phyloP scores from a whole-genome alignment of 1,284 basidiomycete genomes.

The Pseudozyma hubeiensis region DNA sequence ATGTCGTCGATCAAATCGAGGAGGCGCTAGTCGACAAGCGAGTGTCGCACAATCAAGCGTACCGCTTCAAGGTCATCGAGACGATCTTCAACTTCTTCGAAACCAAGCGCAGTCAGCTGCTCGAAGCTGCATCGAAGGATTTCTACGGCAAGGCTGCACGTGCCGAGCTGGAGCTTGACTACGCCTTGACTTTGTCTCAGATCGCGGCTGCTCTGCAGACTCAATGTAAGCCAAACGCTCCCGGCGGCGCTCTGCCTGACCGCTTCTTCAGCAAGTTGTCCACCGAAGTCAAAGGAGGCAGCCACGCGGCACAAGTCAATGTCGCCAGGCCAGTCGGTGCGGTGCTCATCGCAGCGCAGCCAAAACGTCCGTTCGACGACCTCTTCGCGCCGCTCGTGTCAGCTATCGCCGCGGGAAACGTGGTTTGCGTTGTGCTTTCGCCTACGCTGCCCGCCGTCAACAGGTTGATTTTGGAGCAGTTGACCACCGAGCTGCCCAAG shows the following conservation, averaged over 20 bases:
- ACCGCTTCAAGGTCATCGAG: constrained; percentile 21
- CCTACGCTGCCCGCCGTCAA: constrained; percentile 12
- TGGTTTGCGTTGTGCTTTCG: constrained; percentile 17
- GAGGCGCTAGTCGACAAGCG: constrained; percentile 15
- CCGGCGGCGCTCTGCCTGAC: constrained; percentile 2
- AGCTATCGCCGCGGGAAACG: constrained; percentile 14
- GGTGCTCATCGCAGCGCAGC: constrained; percentile 17
- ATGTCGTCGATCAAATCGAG: constrained; percentile 8
- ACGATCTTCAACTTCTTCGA: constrained; percentile 18
- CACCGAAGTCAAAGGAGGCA: background rate
- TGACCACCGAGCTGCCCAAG: constrained; percentile 10
- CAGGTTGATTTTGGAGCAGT: constrained; percentile 12
- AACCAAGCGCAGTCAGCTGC: constrained; percentile 4
- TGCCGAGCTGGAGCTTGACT: constrained; percentile 17
- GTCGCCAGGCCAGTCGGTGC: constrained; percentile 9
- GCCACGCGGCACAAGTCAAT: background rate
- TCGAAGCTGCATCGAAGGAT: constrained; percentile 17
- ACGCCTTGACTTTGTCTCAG: constrained; percentile 14
- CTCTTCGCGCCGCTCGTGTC: constrained; percentile 19
- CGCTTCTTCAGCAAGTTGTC: constrained; percentile 12
- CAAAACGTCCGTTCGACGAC: constrained; percentile 19
- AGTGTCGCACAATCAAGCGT: constrained; percentile 17
- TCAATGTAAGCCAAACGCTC: constrained; percentile 2
- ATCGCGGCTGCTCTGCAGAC: constrained; percentile 14
- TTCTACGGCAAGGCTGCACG: constrained; percentile 12